Evolutionary conservation across 2,329 filamentous ascomycete species (phyloP).

Genomic region (Xylaria arbuscula): DNA sequence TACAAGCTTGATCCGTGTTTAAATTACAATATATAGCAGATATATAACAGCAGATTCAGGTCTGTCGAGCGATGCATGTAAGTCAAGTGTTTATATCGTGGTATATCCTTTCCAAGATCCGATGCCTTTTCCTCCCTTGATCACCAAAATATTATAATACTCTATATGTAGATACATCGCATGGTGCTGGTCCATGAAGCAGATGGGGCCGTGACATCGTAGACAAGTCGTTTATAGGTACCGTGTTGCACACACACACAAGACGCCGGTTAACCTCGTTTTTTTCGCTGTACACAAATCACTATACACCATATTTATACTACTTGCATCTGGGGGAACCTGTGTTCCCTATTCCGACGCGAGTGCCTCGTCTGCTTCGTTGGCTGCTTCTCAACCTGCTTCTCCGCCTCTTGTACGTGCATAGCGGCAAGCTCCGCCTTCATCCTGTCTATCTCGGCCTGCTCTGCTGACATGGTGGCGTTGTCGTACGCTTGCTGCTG

Average conservation of each 20-base stretch:
- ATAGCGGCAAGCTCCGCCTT: constrained; percentile 44
- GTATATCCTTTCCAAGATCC: constrained; percentile 37
- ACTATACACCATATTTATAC: constrained; percentile 29
- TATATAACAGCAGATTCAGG: neutral
- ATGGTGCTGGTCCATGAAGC: constrained; percentile 29
- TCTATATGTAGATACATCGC: constrained; percentile 35
- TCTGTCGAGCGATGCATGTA: neutral
- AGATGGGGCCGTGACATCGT: constrained; percentile 37
- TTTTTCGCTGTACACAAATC: constrained; percentile 28
- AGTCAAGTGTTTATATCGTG: constrained; percentile 25
- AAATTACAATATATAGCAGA: neutral
- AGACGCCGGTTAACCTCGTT: constrained; percentile 28
- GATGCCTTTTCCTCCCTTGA: constrained; percentile 22
- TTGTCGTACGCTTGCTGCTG: constrained; percentile 46
- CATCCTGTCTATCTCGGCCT: constrained; percentile 47
- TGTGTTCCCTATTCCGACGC: constrained; percentile 32
- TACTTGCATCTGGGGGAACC: constrained; percentile 39
- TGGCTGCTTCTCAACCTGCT: constrained; percentile 35
- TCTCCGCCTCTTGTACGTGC: constrained; percentile 34
- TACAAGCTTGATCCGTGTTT: neutral
- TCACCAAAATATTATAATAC: constrained; percentile 35
- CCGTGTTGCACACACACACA: constrained; percentile 27
- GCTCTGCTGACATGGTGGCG: constrained; percentile 41
- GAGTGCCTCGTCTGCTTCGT: constrained; percentile 30
- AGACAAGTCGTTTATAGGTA: constrained; percentile 32